phyloP scores from a whole-genome alignment of 2,329 filamentous ascomycete species.

The Cytospora mali region DNA sequence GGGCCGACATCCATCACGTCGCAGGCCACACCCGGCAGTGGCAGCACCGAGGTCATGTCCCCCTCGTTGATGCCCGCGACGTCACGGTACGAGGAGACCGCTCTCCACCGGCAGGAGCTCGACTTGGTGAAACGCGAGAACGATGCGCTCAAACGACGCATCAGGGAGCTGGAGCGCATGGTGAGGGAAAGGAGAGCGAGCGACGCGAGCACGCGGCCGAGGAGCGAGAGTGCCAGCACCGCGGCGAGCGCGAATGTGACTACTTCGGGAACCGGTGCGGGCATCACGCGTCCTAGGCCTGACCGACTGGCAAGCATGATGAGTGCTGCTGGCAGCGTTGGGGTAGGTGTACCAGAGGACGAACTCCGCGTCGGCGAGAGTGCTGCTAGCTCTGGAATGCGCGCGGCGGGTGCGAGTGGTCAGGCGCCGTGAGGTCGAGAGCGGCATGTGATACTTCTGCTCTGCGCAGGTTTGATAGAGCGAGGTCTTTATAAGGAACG shows the following conservation, averaged over 20 bases:
- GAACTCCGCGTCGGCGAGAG: constrained; percentile 65
- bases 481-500: neutral
- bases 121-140: constrained; percentile 67
- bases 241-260: constrained; percentile 37
- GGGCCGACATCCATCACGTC: constrained; percentile 44
- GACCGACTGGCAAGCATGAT: constrained; percentile 49
- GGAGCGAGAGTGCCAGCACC: constrained; percentile 48
- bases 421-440: neutral
- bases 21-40: constrained; percentile 45
- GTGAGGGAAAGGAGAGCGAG: constrained; percentile 53
- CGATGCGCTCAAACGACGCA: constrained; percentile 60
- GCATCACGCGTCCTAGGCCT: constrained; percentile 51
- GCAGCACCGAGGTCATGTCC: constrained; percentile 47
- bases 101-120: constrained; percentile 61
- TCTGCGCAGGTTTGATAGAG: neutral
- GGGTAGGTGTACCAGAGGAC: constrained; percentile 60
- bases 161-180: constrained; percentile 63
- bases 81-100: constrained; percentile 64
- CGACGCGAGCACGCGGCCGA: constrained; percentile 45
- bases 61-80: constrained; percentile 60
- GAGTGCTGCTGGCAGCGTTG: constrained; percentile 49
- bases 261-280: constrained; percentile 39
- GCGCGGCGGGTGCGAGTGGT: neutral
- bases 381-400: constrained; percentile 53
- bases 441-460: neutral